Percentiles rank a stretch among this genome's conserved stretches.
Conservation (phyloP, 805 yeast species). For the Candida xyloterini region DNA sequence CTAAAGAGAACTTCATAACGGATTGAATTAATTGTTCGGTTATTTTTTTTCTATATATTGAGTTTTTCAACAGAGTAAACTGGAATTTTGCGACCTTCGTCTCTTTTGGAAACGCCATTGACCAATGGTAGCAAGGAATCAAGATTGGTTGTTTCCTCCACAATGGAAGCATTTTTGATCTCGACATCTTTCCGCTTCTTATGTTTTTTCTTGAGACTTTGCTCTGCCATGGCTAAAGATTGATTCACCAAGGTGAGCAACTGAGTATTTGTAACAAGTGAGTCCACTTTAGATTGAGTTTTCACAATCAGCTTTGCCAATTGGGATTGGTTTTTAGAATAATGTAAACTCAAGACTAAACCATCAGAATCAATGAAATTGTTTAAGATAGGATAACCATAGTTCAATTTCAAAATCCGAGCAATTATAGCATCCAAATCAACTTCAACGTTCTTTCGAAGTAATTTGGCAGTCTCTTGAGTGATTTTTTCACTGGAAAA, state of each 20-base stretch:
- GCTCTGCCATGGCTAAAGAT: slow-evolving; percentile 32
- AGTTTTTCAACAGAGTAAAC: slow-evolving; percentile 52
- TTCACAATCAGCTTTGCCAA: slow-evolving; percentile 44
- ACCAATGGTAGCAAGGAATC: slow-evolving; percentile 26
- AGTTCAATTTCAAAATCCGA: slow-evolving; percentile 43
- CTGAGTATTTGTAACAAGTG: slow-evolving; percentile 40
- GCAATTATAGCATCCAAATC: slow-evolving; percentile 44
- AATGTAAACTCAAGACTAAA: slow-evolving; percentile 56
- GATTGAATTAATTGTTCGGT: slow-evolving; percentile 1
- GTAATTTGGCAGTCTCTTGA: slow-evolving; percentile 38
- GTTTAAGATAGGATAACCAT: slow-evolving; percentile 60
- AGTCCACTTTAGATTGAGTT: slow-evolving; percentile 37
- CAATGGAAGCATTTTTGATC: slow-evolving; percentile 27
- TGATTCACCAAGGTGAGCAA: slow-evolving; percentile 47
- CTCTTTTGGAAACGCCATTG: slow-evolving; percentile 27
- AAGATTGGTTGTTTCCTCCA: slow-evolving; percentile 25
- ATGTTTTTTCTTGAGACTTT: slow-evolving; percentile 14
- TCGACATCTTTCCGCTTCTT: slow-evolving; percentile 30
- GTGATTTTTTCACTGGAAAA: slow-evolving; percentile 60
- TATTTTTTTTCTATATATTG: slow-evolving; percentile 27
- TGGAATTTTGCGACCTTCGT: slow-evolving; percentile 46
- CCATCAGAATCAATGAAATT: slow-evolving; percentile 73
- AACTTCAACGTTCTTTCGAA: slow-evolving; percentile 29
- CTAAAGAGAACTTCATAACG: slow-evolving; percentile 27
- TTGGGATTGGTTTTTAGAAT: slow-evolving; percentile 46